Evolutionary conservation across 75 land plant genomes (phyloP), one percentile per base, ranked within the genome.

Genomic region (Gnetum montanum): DNA sequence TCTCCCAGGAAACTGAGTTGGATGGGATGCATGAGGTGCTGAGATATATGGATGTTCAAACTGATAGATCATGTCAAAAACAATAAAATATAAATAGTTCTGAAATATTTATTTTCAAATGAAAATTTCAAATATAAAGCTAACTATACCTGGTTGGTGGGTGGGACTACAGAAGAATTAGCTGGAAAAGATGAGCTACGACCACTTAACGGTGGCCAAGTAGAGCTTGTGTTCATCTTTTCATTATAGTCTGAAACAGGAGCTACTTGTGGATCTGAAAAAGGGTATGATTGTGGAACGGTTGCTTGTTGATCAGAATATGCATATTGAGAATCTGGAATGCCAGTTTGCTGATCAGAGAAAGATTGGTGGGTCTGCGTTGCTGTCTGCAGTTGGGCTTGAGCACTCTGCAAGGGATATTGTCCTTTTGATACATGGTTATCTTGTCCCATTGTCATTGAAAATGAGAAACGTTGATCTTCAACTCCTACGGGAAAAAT

Each of bases 131-230:
- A n/a, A n/a, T n/a, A n/a, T n/a, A n/a, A n/a, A n/a, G n/a, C n/a
- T n/a, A 15, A 60, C 49, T 19, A 64, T 27, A 70, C 79, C 73
- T 78, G 82, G 52, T 52, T 34, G 27, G 61, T 75, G 28, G 75
- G 56, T 40, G 69, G 45, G 16, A 59, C n/a, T 11, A 47, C 51
- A 56, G 75, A 69, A 34, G 86, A 49, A 37, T 59, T 53, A 37
- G 88, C 52, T 22, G 89, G 78, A 71, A 74, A 82, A 36, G 70
- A 55, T 49, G 68, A 52, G 4, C 74, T 74, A 53, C 82, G 60
- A 46, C 62, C 59, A 40, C 56, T 61, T 18, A 78, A 40, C 38
- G 81, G 72, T 29, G 88, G 59, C 96, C 95, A 93, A 30, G 58
- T 19, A 52, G 84, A 67, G 15, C 63, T 28, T 26, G 87, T 60